Evolutionary conservation across 192 early-diverging fungal genomes (phyloP), one percentile per base, ranked within the genome.

Genomic region (Lobulomyces angularis): DNA sequence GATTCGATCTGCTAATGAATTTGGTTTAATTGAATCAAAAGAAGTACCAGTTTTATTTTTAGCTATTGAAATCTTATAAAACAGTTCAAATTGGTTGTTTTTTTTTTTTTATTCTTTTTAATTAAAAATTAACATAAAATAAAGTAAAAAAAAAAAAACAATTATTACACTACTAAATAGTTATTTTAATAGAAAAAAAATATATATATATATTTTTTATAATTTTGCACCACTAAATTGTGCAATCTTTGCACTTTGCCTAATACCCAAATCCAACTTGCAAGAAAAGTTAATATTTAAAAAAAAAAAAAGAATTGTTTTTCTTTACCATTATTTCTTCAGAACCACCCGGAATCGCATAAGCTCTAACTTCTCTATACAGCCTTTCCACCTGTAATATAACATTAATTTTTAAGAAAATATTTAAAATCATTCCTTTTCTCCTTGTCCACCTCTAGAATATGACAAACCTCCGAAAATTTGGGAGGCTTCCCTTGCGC

Each of bases 381-480:
- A 88, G 56, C 43, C 87, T 63, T 67, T 90, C 87, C 12, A 90
- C 71, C 49, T 77, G 74, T 53, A 32, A 6, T 21, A 27, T 21
- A 33, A 40, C 12, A 46, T 42, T 9, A 27, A n/a, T 0, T 46
- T 2, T 4, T 36, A 48, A 32, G 6, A n/a, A 50, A 46, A 9
- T n/a, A n/a, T n/a, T n/a, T n/a, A n/a, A n/a, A n/a, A n/a, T n/a
- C n/a, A n/a, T n/a, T n/a, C n/a, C 27, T 58, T 48, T 43, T 73
- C 70, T 6, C 66, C 70, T 45, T 69, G 65, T 6, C 72, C 80
- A 22, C 87, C 87, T 35, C 82, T 70, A n/a, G 75, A 68, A 40
- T 88, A 90, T 0, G 77, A 51, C 21, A 90, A 43, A 25, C 87
- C 87, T 43, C 87, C 87, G 71, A 88, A 86, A 49, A 90, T 88